These are phyloP conservation scores for Mortierella sp. DNA, from an alignment of 371 early-diverging fungal genomes.

Conservation along the genomic window DNA sequence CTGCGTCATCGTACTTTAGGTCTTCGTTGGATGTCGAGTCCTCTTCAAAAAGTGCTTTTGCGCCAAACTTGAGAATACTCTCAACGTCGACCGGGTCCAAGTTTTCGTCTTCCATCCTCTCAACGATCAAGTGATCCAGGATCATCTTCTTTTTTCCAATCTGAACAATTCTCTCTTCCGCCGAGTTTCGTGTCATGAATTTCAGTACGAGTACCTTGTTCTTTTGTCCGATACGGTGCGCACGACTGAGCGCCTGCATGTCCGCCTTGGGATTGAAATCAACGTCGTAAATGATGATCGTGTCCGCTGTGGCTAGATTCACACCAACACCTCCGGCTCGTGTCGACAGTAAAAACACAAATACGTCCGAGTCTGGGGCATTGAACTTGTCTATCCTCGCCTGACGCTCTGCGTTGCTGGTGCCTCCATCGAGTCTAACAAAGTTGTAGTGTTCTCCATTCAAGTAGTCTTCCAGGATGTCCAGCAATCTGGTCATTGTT, in stretches of 20 bases:
- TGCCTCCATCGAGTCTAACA: slow-evolving; percentile 86
- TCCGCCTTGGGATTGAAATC: slow-evolving; percentile 97
- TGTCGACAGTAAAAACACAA: slow-evolving; percentile 87
- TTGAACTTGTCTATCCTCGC: slow-evolving; percentile 86
- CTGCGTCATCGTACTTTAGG: slow-evolving; percentile 65
- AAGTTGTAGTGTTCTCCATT: slow-evolving; percentile 74
- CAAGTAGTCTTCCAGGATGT: slow-evolving; percentile 92
- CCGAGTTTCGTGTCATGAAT: slow-evolving; percentile 83
- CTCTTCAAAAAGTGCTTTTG: slow-evolving; percentile 79
- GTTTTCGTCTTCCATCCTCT: slow-evolving; percentile 75
- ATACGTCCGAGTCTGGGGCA: slow-evolving; percentile 73
- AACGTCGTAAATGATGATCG: slow-evolving; percentile 92
- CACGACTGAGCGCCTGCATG: slow-evolving; percentile 91
- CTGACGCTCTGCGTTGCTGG: slow-evolving; percentile 73
- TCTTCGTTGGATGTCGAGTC: slow-evolving; percentile 58
- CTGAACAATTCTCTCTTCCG: slow-evolving; percentile 83
- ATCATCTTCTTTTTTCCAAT: slow-evolving; percentile 87
- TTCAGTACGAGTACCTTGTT: slow-evolving; percentile 86
- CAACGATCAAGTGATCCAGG: slow-evolving; percentile 87
- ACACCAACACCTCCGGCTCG: slow-evolving; percentile 96
- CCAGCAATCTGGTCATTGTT: slow-evolving; percentile 90
- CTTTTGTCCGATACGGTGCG: slow-evolving; percentile 96
- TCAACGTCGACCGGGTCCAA: slow-evolving; percentile 73
- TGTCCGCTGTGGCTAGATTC: slow-evolving; percentile 94
- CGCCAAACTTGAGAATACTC: slow-evolving; percentile 83